Conservation (phyloP, 768 basidiomycete genomes). For the Tremella mesenterica region DNA sequence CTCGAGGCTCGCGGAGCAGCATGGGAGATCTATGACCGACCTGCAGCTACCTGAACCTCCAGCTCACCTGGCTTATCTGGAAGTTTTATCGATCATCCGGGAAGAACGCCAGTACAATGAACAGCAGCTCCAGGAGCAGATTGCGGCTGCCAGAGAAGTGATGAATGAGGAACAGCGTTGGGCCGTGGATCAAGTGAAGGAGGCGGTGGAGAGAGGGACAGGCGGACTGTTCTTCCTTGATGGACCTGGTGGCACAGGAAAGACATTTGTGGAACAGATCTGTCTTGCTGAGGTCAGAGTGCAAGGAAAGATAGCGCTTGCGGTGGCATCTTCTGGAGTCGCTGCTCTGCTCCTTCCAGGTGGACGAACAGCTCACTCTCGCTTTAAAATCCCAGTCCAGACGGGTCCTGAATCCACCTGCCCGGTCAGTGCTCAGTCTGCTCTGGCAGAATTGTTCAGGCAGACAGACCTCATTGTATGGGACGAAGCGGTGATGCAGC, state of each 20-base stretch:
- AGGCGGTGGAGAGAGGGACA: conserved; percentile 22
- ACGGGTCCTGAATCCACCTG: conserved; percentile 41
- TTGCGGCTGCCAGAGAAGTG: neutral
- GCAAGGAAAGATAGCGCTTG: conserved; percentile 46
- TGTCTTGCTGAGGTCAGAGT: conserved; percentile 39
- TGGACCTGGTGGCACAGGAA: conserved; percentile 49
- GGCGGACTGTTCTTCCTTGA: conserved; percentile 46
- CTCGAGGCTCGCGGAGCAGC: conserved; percentile 32
- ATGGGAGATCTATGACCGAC: conserved; percentile 29
- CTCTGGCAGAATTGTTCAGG: conserved; percentile 43
- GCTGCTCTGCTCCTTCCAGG: conserved; percentile 48
- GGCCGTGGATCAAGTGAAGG: conserved; percentile 28
- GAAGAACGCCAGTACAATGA: neutral
- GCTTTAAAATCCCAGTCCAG: conserved; percentile 50
- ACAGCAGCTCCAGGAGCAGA: neutral
- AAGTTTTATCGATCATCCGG: neutral
- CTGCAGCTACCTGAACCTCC: conserved; percentile 3
- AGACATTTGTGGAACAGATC: conserved; percentile 49
- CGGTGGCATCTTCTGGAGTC: conserved; percentile 53
- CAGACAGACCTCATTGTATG: conserved; percentile 46
- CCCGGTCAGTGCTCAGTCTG: conserved; percentile 43
- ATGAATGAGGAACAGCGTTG: neutral
- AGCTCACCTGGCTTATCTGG: neutral
- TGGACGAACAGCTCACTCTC: conserved; percentile 50
- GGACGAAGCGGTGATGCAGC: conserved; percentile 49